phyloP scores from a whole-genome alignment of 805 yeast species.

The Metschnikowia drakensbergensis region DNA sequence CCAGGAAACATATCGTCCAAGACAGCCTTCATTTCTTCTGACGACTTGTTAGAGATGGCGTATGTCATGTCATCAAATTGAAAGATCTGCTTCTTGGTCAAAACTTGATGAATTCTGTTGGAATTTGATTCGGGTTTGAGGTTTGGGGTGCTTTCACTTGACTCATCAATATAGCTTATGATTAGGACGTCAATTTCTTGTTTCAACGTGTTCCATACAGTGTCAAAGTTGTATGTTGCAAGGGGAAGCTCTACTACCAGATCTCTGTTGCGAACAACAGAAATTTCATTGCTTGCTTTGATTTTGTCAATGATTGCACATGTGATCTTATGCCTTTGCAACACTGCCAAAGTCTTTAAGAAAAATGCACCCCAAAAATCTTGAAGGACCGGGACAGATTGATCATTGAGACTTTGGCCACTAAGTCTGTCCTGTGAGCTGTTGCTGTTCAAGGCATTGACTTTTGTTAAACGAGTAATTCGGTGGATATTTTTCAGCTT shows the following conservation, averaged over 20 bases:
- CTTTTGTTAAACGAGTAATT: conserved; percentile 27
- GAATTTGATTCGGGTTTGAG: conserved; percentile 6
- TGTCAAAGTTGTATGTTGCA: conserved; percentile 19
- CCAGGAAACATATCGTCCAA: conserved; percentile 73
- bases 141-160: conserved; percentile 4
- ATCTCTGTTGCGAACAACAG: conserved; percentile 10
- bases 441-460: conserved; percentile 27
- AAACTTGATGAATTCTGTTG: conserved; percentile 22
- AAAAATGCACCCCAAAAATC: conserved; percentile 73
- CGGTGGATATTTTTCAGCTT: conserved; percentile 49
- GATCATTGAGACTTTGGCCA: conserved; percentile 40
- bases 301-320: conserved; percentile 48
- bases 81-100: conserved; percentile 26
- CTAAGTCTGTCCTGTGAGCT: conserved; percentile 22
- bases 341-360: conserved; percentile 53
- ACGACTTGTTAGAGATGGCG: conserved; percentile 12
- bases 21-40: conserved; percentile 30
- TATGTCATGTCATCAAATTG: conserved; percentile 31
- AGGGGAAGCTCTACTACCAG: conserved; percentile 6
- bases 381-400: conserved; percentile 53
- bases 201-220: conserved; percentile 30
- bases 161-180: conserved; percentile 32
- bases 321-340: conserved; percentile 69
- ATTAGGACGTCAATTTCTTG: conserved; percentile 33
- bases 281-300: conserved; percentile 20